phyloP scores from a whole-genome alignment of 352 stramenopile species.

The Globisporangium canariense region DNA sequence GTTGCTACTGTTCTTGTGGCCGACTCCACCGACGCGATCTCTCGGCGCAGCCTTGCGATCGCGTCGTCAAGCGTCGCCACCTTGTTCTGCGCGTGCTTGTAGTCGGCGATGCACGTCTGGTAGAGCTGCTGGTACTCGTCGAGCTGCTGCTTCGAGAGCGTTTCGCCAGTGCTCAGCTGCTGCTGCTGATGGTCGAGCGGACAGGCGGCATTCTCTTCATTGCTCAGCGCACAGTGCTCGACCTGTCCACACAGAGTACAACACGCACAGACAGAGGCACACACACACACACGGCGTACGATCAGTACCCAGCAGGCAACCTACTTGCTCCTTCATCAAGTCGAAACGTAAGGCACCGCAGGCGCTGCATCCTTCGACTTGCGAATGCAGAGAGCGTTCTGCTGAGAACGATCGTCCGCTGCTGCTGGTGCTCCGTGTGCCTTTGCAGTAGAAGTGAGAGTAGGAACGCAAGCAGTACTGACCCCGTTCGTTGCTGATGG shows the following conservation, averaged over 20 bases:
- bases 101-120: constrained; percentile 8
- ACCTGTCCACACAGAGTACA: constrained; percentile 6
- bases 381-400: not conserved
- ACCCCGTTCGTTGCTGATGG: constrained; percentile 8
- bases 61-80: constrained; percentile 8
- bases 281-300: constrained; percentile 5
- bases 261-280: not conserved
- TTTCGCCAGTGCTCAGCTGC: constrained; percentile 1
- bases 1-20: not conserved
- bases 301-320: constrained; percentile 9
- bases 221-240: constrained; percentile 8
- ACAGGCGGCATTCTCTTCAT: constrained; percentile 43
- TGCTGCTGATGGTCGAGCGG: constrained; percentile 15
- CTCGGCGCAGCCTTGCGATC: constrained; percentile 9
- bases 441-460: constrained; percentile 7
- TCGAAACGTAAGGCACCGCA: constrained; percentile 8
- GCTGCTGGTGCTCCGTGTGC: constrained; percentile 4
- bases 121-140: constrained; percentile 12
- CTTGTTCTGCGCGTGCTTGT: constrained; percentile 9
- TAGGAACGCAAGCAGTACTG: constrained; percentile 14
- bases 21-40: constrained; percentile 15
- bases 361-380: constrained; percentile 7
- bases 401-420: constrained; percentile 3
- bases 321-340: constrained; percentile 3
- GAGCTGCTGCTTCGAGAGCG: constrained; percentile 1